Evolutionary conservation across 116 monocot species (phyloP), one percentile per base, ranked within the genome.

Genomic region (Iris pallida): DNA sequence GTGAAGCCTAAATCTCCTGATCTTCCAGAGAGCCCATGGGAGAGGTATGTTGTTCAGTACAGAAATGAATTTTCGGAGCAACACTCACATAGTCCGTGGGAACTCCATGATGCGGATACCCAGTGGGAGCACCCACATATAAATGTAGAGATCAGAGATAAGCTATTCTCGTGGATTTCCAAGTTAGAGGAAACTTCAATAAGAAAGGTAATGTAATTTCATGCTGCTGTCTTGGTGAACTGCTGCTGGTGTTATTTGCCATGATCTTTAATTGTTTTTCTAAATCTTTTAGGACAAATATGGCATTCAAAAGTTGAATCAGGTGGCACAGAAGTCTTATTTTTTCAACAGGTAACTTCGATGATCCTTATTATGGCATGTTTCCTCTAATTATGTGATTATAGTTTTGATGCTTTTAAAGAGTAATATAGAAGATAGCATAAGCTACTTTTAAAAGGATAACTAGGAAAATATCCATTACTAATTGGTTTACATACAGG

Each of bases 1-100:
- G 88, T 86, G 19, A 88, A 82, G 58, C 72, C 88, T 57, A 93
- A 85, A 74, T 91, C 91, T 72, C 6, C 69, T 45, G 86, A 90
- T 15, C 85, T 85, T 83, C 81, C 91, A 16, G 89, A 93, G 46
- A 99, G 99, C 75, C 99, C 99, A 46, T 99, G 94, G 99, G 93
- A 93, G 61, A 88, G 74, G 66, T 93, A 73, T 71, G 67, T 83
- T 42, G 81, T 94, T 56, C 83, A 82, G 45, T 99, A 99, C 74
- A 90, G 75, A 64, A 79, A 82, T 68, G 94, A 91, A 81, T 54
- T 53, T 14, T 89, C 92, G 17, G 83, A 60, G 7, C 79, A 74
- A 47, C 88, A 94, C 75, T 65, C 69, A 4, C 99, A 99, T 78
- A 90, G 94, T 47, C 99, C 99, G 10, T 99, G 99, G 99, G 99